Evolutionary conservation across 257 asterid species (phyloP).

Genomic region (Ilex asprella): DNA sequence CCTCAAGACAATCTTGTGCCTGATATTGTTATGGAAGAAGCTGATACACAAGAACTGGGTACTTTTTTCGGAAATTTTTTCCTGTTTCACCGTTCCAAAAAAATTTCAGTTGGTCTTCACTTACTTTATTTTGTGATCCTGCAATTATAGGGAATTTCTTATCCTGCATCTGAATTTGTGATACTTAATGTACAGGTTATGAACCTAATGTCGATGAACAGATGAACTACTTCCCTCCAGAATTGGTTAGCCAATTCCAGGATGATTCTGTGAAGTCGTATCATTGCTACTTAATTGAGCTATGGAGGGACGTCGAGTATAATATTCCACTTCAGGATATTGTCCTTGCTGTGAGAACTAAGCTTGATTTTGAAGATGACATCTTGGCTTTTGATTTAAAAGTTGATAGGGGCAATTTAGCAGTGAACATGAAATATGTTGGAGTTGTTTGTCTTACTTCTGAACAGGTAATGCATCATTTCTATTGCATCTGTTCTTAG

Average conservation of each 20-base stretch:
- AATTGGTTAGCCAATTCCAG: conserved; percentile 36
- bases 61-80: conserved; percentile 3
- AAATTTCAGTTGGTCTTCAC: not conserved
- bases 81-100: not conserved
- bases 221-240: conserved; percentile 43
- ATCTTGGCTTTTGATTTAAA: conserved; percentile 33
- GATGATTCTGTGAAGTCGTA: conserved; percentile 19
- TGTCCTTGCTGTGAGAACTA: conserved; percentile 43
- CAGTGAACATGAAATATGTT: conserved; percentile 21
- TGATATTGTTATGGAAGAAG: conserved; percentile 53
- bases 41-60: conserved; percentile 40
- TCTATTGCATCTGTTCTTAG: not conserved
- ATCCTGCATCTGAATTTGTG: not conserved
- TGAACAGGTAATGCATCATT: conserved; percentile 34
- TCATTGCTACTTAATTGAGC: conserved; percentile 44
- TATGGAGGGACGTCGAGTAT: conserved; percentile 24
- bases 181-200: conserved; percentile 29
- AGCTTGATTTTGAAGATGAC: conserved; percentile 38
- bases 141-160: conserved; percentile 1
- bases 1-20: conserved; percentile 68
- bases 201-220: conserved; percentile 32
- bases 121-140: not conserved
- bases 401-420: conserved; percentile 38
- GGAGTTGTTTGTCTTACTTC: conserved; percentile 27
- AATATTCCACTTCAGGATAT: conserved; percentile 37